Evolutionary conservation across 1,284 basidiomycete genomes (phyloP), one percentile per base, ranked within the genome.

Genomic region (Ustilago bromivora): DNA sequence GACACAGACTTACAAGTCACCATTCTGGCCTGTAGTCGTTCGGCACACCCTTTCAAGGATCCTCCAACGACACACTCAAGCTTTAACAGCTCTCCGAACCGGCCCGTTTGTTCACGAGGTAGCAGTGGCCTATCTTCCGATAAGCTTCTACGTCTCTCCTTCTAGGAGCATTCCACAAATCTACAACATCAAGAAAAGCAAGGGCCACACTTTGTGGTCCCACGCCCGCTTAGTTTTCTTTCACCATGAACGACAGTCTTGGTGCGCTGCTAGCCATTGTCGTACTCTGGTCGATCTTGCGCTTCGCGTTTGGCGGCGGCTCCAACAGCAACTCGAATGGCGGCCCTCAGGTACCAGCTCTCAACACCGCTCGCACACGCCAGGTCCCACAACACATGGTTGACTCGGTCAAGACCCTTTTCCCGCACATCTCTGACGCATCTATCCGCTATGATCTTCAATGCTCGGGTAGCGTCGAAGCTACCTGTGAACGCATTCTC

Each of bases 241-340:
- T n/a, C 58, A 74, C 31, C 13, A 85, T 85, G 83, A 83, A 85
- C 59, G 83, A 85, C 65, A 71, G 78, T n/a, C 67, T 85, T 13
- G 83, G 83, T 0, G 83, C 78, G 7, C 52, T 83, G 11, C 61
- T 85, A 28, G 82, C 83, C 38, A 78, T 85, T 35, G 66, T 78
- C 19, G 73, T 84, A 54, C 66, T 84, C 23, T 85, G 81, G 78
- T 66, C 80, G 40, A 68, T 84, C 52, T 60, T 82, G 17, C 77
- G 81, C 61, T 78, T 84, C 31, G 78, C 81, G 9, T 82, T 80
- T 43, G 81, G 74, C 31, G 67, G 72, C 5, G 57, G 71, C 34
- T 66, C 61, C 55, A 61, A 56, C 43, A 57, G 46, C 35, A 65
- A 46, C 40, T 57, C 67, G 4, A 49, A 40, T 19, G 55, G 54